A percentile compares a stretch with the other conserved stretches of the same genome.
These are phyloP conservation scores for Bryoglossum gracile DNA, from an alignment of 495 filamentous ascomycete species.

Conservation along the genomic window DNA sequence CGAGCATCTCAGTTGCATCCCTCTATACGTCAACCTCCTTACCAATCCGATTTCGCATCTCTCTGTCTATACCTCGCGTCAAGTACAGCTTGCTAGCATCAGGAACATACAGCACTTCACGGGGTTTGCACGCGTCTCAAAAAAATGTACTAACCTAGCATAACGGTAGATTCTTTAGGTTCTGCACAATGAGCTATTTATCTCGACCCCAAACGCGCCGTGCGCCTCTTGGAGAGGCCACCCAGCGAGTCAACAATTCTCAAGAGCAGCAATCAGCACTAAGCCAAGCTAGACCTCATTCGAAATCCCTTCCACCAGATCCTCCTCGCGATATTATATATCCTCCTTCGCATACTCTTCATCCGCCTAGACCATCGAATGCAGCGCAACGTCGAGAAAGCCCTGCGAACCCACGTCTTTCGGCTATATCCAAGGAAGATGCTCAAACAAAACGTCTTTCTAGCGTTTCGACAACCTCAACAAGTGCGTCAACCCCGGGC, in stretches of 20 bases:
- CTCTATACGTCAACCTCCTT: too few relatives aligned
- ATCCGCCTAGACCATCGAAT: too few relatives aligned
- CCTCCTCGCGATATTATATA: too few relatives aligned
- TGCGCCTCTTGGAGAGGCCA: constrained; percentile 41
- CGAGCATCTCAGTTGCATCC: too few relatives aligned
- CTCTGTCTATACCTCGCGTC: too few relatives aligned
- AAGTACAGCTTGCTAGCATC: too few relatives aligned
- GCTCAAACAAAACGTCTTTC: constrained; percentile 59
- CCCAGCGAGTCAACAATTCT: constrained; percentile 35
- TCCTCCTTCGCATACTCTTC: too few relatives aligned
- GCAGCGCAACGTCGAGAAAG: too few relatives aligned
- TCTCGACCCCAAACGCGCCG: constrained; percentile 28
- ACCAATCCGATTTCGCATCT: too few relatives aligned
- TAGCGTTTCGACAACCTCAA: constrained; percentile 62
- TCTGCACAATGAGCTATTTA: constrained; percentile 31
- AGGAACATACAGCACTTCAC: too few relatives aligned
- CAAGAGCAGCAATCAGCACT: constrained; percentile 3
- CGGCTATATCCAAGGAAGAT: constrained; percentile 44
- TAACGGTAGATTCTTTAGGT: background rate
- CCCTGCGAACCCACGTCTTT: constrained; percentile 44
- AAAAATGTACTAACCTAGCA: too few relatives aligned
- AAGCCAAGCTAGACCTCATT: constrained; percentile 5
- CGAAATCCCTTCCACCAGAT: constrained; percentile 12
- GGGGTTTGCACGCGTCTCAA: too few relatives aligned
- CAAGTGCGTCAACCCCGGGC: constrained; percentile 50